phyloP scores from a whole-genome alignment of 169 alveolate species.

The Plasmodium inui region DNA sequence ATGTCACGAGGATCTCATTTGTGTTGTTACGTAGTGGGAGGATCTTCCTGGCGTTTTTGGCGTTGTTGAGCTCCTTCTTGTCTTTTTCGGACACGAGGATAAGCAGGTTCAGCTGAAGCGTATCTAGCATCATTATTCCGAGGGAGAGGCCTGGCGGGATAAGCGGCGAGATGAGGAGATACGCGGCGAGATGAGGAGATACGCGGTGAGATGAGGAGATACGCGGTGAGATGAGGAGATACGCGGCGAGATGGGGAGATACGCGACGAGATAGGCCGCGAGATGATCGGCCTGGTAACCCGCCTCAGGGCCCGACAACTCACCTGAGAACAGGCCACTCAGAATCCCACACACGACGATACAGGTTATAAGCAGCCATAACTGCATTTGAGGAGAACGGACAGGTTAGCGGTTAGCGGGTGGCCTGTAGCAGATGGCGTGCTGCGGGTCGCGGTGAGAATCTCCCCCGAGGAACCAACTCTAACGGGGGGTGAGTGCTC shows the following conservation, averaged over 20 bases:
- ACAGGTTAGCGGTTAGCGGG: background rate
- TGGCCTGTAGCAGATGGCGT: background rate
- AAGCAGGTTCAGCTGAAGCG: conserved; percentile 87
- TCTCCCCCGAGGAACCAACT: background rate
- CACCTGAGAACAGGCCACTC: conserved; percentile 71
- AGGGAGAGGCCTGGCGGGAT: conserved; percentile 86
- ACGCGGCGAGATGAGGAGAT: background rate
- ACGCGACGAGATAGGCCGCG: background rate
- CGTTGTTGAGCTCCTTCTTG: conserved; percentile 81
- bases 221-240: too few species aligned
- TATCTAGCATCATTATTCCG: conserved; percentile 91
- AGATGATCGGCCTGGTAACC: background rate
- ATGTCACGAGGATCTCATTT: conserved; percentile 88
- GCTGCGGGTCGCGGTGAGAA: background rate
- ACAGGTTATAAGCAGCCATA: conserved; percentile 47
- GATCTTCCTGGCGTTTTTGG: conserved; percentile 87
- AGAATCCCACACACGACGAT: conserved; percentile 54
- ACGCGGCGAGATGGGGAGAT: background rate
- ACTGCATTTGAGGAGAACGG: conserved; percentile 50
- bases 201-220: too few species aligned
- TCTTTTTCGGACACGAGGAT: conserved; percentile 83
- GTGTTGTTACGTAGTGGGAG: conserved; percentile 90
- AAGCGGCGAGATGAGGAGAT: conserved; percentile 89
- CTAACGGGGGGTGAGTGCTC: background rate
- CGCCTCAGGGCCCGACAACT: background rate